Evolutionary conservation across 345 rosid genomes (phyloP), one percentile per base, ranked within the genome.

Genomic region (Physaria fendleri): DNA sequence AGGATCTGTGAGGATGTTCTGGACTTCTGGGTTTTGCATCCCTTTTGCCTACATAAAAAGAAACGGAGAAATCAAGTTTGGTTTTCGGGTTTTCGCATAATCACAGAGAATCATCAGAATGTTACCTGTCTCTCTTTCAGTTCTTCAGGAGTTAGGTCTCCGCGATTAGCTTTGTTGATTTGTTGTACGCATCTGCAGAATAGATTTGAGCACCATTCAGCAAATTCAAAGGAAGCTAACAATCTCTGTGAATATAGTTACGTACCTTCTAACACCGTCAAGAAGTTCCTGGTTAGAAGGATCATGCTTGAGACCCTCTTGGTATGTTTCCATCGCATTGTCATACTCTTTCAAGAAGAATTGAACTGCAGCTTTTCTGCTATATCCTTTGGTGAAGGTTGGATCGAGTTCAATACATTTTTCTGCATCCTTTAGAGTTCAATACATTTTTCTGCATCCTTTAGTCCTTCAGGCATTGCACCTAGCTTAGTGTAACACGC

Each of bases 361-460:
- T 39, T 89, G 85, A 11, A 84, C 30, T 4, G 95, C 93, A 30
- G 90, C 96, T 68, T 92, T 92, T 66, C 95, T 76, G 32, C 78
- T 93, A 57, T 93, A 93, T 23, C 99, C 99, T 78, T 85, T 85
- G 0, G 90, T 32, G 64, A 93, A 93, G 35, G 91, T 82, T 45
- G 96, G 95, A 77, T 93, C 88, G 10, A 93, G 82, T 73, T 85
- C 96, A 61, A 87, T 85, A 77, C 99, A 89, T 54, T 83, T 93
- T 28, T 93, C 90, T 21, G 99, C 99, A 75, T 89, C 97, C 66
- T 89, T 87, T 79, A 89, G 68, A n/a, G n/a, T n/a, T n/a, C n/a
- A n/a, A n/a, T n/a, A n/a, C 99, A 89, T 54, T 83, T 93, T 28
- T 93, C 90, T 21, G 99, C 99, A 75, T 89, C 97, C 66, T 89